Evolutionary conservation across 345 rosid genomes (phyloP).

Genomic region (Cochlearia excelsa): DNA sequence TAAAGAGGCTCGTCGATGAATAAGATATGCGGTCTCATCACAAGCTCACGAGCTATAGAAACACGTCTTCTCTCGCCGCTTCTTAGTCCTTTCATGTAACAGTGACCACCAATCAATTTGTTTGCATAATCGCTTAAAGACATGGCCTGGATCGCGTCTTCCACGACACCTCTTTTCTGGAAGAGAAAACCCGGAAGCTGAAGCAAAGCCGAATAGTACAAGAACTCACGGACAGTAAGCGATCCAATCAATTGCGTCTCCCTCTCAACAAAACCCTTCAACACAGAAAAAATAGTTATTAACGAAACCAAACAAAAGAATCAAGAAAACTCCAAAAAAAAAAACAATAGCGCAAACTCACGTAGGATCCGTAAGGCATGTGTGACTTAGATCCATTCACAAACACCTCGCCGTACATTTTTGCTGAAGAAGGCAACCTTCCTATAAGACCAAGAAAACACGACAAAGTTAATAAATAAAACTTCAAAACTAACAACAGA

Average conservation of each 20-base stretch:
- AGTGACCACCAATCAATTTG: slow-evolving; percentile 94
- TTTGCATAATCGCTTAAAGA: slow-evolving; percentile 86
- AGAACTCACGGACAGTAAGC: slow-evolving; percentile 85
- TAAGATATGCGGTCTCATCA: slow-evolving; percentile 85
- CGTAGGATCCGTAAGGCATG: slow-evolving; percentile 89
- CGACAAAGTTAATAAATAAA: background rate
- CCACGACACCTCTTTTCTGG: slow-evolving; percentile 85
- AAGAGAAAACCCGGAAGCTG: slow-evolving; percentile 96
- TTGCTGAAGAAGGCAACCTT: slow-evolving; percentile 75
- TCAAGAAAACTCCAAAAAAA: slow-evolving; percentile 5
- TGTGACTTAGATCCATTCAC: slow-evolving; percentile 65
- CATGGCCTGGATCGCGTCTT: slow-evolving; percentile 98
- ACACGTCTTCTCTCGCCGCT: slow-evolving; percentile 96
- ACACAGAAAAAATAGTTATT: slow-evolving; percentile 7
- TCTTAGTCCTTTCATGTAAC: slow-evolving; percentile 89
- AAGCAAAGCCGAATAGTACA: slow-evolving; percentile 92
- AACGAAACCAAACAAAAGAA: background rate
- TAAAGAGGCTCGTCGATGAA: slow-evolving; percentile 98
- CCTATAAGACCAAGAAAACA: slow-evolving; percentile 44
- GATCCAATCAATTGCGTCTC: slow-evolving; percentile 78
- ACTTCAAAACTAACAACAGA: background rate
- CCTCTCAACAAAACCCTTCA: slow-evolving; percentile 90
- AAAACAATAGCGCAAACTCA: slow-evolving; percentile 43
- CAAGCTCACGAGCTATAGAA: slow-evolving; percentile 96
- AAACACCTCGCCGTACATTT: slow-evolving; percentile 80